Evolutionary conservation across 2,329 filamentous ascomycete genomes (phyloP), one percentile per base, ranked within the genome.

Genomic region (Aspergillus calidoustus): DNA sequence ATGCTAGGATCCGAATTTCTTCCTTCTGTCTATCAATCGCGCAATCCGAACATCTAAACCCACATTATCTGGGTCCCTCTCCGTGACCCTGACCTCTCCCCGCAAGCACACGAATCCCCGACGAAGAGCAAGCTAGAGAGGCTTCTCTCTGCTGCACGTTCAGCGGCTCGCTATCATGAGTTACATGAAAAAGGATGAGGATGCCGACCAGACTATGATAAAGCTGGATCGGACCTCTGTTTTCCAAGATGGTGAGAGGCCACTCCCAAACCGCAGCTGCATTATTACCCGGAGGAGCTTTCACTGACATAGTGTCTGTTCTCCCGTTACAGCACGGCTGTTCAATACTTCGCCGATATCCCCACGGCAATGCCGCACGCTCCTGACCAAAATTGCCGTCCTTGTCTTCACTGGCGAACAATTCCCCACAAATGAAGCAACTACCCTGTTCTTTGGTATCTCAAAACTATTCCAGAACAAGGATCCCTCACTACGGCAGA

Each of bases 401-500:
- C 89, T 99, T 67, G 86, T 99, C 71, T 97, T 97, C 81, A 98
- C 93, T 22, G 95, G 95, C 71, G 95, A 99, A 83, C 93, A 89
- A 76, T 99, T 98, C 84, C 93, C 94, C 50, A 94, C 91, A 63
- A 96, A 96, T 76, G 95, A 99, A 87, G 95, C 95, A 70, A 98
- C 95, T 34, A 94, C 92, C 52, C 90, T 99, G 68, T 99, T 99
- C 87, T 98, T 98, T 78, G 93, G 94, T 71, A 98, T 96, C 79
- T 98, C 94, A 65, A 98, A 98, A 86, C 87, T 98, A 64, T 99
- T 99, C 86, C 94, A 98, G 84, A 98, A 98, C 82, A 98, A 97
- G 81, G 95, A 99, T 89, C 91, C 93, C 73, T 94, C 92, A 72
- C 85, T 99, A 76, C 92, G 95, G 74, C 95, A 99, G 84, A 97